Conservation (phyloP, 805 yeast species). For the Kockiozyma suomiensis region DNA sequence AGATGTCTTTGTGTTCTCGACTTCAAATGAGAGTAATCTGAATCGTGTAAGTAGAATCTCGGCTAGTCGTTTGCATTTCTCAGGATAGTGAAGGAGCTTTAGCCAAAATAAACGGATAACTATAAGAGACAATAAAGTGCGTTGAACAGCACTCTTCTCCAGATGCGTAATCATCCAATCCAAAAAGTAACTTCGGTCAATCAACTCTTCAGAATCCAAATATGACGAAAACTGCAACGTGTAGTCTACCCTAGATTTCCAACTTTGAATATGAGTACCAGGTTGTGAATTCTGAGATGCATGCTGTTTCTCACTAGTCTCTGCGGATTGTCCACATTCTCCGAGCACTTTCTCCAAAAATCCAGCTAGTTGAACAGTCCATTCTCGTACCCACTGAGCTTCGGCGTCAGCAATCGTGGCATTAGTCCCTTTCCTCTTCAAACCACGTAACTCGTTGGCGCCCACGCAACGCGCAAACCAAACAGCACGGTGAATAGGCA, state of each 20-base stretch:
- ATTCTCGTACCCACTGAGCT: slow-evolving; percentile 72
- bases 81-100: slow-evolving; percentile 58
- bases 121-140: slow-evolving; percentile 54
- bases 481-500: slow-evolving; percentile 79
- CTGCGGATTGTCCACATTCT: slow-evolving; percentile 44
- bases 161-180: slow-evolving; percentile 64
- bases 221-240: slow-evolving; percentile 58
- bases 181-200: slow-evolving; percentile 64
- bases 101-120: slow-evolving; percentile 72
- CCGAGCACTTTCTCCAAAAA: slow-evolving; percentile 57
- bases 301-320: not conserved
- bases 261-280: slow-evolving; percentile 36
- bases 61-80: slow-evolving; percentile 64
- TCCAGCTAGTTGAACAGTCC: slow-evolving; percentile 83
- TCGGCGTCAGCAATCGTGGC: slow-evolving; percentile 43
- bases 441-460: slow-evolving; percentile 68
- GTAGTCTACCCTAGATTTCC: slow-evolving; percentile 61
- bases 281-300: not conserved
- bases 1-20: slow-evolving; percentile 38
- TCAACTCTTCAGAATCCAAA: slow-evolving; percentile 65
- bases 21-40: slow-evolving; percentile 43
- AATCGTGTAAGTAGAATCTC: slow-evolving; percentile 56
- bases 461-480: slow-evolving; percentile 92
- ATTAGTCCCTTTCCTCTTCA: slow-evolving; percentile 53
- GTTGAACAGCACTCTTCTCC: slow-evolving; percentile 44